A percentile compares a stretch with the other conserved stretches of the same genome.
phyloP scores from a whole-genome alignment of 2,329 filamentous ascomycete genomes.

The Pseudogymnoascus sp. region DNA sequence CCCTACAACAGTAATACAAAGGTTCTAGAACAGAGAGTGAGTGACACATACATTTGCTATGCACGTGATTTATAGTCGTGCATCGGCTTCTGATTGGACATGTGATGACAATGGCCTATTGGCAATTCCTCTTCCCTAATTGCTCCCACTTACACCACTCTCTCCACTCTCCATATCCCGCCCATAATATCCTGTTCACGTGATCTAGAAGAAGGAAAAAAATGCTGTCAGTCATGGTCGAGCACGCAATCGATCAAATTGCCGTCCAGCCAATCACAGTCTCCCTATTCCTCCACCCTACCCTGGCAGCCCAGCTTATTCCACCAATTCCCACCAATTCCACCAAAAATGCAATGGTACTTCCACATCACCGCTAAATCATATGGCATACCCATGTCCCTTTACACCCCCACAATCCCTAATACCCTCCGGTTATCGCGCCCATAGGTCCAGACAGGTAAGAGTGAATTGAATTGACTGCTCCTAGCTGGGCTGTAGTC shows the following conservation, averaged over 20 bases:
- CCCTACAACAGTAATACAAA: background rate
- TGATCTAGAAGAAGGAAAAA: background rate
- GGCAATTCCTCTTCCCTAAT: background rate
- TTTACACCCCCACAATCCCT: background rate
- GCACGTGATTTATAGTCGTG: background rate
- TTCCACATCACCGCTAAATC: background rate
- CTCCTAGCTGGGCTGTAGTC: conserved; percentile 2
- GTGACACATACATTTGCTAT: background rate
- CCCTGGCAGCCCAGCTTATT: conserved; percentile 6
- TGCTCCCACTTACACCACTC: background rate
- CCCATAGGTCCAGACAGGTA: conserved; percentile 8
- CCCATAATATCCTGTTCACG: background rate
- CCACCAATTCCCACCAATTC: background rate
- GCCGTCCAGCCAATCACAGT: conserved; percentile 1
- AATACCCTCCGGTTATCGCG: conserved; percentile 7
- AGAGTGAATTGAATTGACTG: conserved; percentile 6
- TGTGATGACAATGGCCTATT: background rate
- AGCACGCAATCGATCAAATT: conserved; percentile 10
- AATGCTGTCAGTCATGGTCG: background rate
- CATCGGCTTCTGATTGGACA: too few relatives aligned
- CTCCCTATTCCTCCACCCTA: background rate
- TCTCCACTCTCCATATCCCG: background rate
- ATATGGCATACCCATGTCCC: background rate
- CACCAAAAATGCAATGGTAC: background rate
- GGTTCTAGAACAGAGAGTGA: background rate